Conservation (phyloP, 1,284 basidiomycete species). For the Moesziomyces antarcticus region DNA sequence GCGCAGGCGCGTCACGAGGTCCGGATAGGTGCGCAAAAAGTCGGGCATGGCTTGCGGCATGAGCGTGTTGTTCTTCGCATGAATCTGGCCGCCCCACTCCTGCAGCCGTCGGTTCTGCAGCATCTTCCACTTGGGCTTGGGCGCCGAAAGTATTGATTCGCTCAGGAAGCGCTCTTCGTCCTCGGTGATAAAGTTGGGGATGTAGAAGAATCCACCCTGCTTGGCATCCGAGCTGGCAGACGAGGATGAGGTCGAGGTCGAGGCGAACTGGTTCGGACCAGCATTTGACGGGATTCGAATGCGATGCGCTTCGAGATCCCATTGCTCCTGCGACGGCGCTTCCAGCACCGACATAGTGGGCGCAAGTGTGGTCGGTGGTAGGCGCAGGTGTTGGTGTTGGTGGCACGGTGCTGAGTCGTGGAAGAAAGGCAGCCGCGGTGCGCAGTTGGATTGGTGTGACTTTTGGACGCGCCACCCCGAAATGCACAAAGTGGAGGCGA, state of each 20-base stretch:
- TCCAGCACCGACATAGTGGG: constrained; percentile 33
- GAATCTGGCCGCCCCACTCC: constrained; percentile 74
- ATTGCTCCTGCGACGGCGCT: constrained; percentile 11
- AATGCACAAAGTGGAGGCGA: too few species aligned
- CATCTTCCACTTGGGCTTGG: constrained; percentile 86
- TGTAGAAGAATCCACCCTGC: constrained; percentile 64
- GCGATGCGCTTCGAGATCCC: constrained; percentile 34
- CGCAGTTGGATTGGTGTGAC: too few species aligned
- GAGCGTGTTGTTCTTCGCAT: constrained; percentile 73
- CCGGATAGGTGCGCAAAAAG: constrained; percentile 75
- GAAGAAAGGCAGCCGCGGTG: too few species aligned
- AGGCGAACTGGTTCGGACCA: constrained; percentile 25
- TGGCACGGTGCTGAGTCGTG: neutral
- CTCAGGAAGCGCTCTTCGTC: constrained; percentile 81
- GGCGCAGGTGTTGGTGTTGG: neutral
- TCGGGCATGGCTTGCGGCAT: constrained; percentile 76
- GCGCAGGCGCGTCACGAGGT: constrained; percentile 77
- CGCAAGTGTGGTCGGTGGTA: neutral
- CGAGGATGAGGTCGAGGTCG: constrained; percentile 14
- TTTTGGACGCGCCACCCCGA: too few species aligned
- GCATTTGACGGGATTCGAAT: constrained; percentile 29
- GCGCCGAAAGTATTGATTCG: constrained; percentile 77
- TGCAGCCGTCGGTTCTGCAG: constrained; percentile 73
- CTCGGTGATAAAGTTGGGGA: constrained; percentile 81
- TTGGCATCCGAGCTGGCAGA: neutral